Evolutionary conservation across 2,329 filamentous ascomycete genomes (phyloP), one percentile per base, ranked within the genome.

Genomic region (Fusarium graminum): DNA sequence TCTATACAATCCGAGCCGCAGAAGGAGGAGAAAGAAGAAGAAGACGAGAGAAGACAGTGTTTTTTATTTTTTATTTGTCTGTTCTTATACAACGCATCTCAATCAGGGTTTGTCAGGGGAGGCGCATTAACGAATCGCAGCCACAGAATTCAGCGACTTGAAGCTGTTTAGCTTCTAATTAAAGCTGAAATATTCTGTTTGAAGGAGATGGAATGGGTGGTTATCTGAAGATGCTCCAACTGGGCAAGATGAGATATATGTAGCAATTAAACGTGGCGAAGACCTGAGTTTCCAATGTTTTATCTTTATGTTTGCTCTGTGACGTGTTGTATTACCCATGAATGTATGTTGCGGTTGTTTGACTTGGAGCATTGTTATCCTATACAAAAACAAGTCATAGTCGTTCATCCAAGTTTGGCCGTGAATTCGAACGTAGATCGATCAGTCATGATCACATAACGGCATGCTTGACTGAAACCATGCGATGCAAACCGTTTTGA

Each of bases 1-100:
- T 41, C 55, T 58, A 47, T 52, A 34, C 51, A 32, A 45, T 62
- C 57, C 57, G 19, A 42, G 60, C 56, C 45, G 52, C 36, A 44
- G 50, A 53, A 60, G 67, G 68, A 51, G 52, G 40, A 52, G 38
- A 52, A 59, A 38, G 38, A 25, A 17, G 25, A 53, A 26, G 26
- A 38, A 36, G 29, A 51, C 22, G 34, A 45, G 36, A 36, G 28
- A 32, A 42, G 40, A 49, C 47, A 43, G 55, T 63, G 58, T 45
- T 60, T 32, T 56, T 46, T 59, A 59, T 55, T 69, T 63, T 59
- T 67, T 71, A 61, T 70, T 62, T 67, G 65, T 67, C 52, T 65
- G 65, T 68, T 63, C 41, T 60, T 69, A 70, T 71, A 72, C 65
- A 63, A 66, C 69, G 70, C 71, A 71, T 72, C 67, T 72, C 64